A percentile compares a stretch with the other conserved stretches of the same genome.
Evolutionary conservation across 306 rosid genomes (phyloP).

Genomic region (Trifolium repens): DNA sequence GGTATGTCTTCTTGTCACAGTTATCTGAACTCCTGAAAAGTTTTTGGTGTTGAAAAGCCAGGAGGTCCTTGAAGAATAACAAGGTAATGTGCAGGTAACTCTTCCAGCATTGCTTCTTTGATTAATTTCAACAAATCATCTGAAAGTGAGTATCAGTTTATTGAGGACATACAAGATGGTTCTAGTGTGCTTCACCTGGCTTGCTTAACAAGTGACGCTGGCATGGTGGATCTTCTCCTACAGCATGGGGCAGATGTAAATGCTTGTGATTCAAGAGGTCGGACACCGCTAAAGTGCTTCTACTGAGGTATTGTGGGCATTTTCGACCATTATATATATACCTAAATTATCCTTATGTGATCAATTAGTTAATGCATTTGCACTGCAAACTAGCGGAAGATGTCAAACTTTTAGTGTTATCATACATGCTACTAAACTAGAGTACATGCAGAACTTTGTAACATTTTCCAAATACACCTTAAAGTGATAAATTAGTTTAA

Average conservation of each 20-base stretch:
- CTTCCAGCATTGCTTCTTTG: slow-evolving; percentile 50
- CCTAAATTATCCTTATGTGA: slow-evolving; percentile 18
- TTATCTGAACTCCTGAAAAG: slow-evolving; percentile 33
- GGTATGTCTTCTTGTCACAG: slow-evolving; percentile 48
- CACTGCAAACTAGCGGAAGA: slow-evolving; percentile 32
- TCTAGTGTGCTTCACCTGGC: slow-evolving; percentile 78
- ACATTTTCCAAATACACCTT: slow-evolving; percentile 11
- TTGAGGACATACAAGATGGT: slow-evolving; percentile 48
- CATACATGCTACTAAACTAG: slow-evolving; percentile 26
- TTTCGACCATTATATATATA: slow-evolving; percentile 29
- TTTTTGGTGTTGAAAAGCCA: slow-evolving; percentile 33
- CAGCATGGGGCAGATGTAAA: slow-evolving; percentile 77
- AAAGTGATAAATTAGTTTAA: slow-evolving; percentile 5
- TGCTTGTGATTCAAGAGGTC: slow-evolving; percentile 61
- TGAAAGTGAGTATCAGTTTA: slow-evolving; percentile 46
- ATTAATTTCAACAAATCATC: slow-evolving; percentile 42
- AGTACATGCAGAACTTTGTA: neutral
- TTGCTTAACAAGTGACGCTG: slow-evolving; percentile 65
- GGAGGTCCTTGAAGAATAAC: slow-evolving; percentile 20
- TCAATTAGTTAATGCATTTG: slow-evolving; percentile 24
- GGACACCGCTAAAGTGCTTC: slow-evolving; percentile 71
- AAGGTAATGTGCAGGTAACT: slow-evolving; percentile 48
- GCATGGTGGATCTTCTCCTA: slow-evolving; percentile 82
- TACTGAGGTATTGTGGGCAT: slow-evolving; percentile 52
- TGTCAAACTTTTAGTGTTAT: neutral